phyloP scores from a whole-genome alignment of 2,329 filamentous ascomycete genomes.

The Aureobasidium sp. region DNA sequence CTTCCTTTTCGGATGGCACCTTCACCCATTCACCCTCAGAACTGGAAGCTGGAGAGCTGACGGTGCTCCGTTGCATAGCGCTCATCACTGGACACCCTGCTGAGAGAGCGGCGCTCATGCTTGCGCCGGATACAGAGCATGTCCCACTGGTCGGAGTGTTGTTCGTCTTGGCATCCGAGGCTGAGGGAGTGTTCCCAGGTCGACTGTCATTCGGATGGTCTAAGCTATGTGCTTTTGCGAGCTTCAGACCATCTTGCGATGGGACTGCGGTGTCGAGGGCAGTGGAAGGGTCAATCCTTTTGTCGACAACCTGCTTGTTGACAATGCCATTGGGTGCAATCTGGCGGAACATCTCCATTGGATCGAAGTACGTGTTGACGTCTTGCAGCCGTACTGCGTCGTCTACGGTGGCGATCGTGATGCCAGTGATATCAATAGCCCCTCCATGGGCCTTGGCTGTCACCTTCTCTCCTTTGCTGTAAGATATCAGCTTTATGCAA shows the following conservation, averaged over 20 bases:
- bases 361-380: constrained; percentile 58
- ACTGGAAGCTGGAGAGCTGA: not conserved
- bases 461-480: constrained; percentile 54
- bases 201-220: not conserved
- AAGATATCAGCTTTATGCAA: constrained; percentile 18
- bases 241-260: constrained; percentile 18
- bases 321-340: constrained; percentile 45
- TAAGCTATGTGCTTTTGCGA: constrained; percentile 18
- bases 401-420: constrained; percentile 54
- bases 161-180: not conserved
- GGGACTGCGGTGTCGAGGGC: constrained; percentile 18
- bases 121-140: constrained; percentile 1
- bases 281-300: constrained; percentile 24
- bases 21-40: constrained; percentile 5
- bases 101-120: constrained; percentile 4
- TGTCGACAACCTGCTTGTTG: constrained; percentile 34
- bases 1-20: not conserved
- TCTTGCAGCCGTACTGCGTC: constrained; percentile 49
- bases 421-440: constrained; percentile 53
- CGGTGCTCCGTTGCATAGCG: not conserved
- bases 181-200: not conserved
- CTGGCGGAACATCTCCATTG: constrained; percentile 58
- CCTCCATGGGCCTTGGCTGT: constrained; percentile 53
- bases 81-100: constrained; percentile 6
- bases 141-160: not conserved